Evolutionary conservation across 192 early-diverging fungal species (phyloP).

Genomic region (Mortierella hygrophila): DNA sequence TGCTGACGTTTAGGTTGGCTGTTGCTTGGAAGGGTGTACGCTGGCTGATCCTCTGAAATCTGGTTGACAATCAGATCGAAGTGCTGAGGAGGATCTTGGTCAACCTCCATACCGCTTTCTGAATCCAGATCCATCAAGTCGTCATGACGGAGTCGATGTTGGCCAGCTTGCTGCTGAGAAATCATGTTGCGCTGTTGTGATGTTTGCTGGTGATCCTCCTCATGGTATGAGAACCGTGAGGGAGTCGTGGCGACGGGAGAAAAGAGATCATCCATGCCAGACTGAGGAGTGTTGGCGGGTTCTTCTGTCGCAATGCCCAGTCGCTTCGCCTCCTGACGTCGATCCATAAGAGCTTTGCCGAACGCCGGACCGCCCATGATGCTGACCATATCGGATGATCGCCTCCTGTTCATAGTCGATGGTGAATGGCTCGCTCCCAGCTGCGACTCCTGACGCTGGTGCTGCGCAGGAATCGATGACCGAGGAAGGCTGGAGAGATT

Average conservation of each 20-base stretch:
- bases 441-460: constrained; percentile 1
- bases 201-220: not conserved
- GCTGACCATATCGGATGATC: constrained; percentile 30
- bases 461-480: not conserved
- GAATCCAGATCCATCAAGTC: constrained; percentile 17
- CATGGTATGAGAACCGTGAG: not conserved
- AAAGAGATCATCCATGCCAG: not conserved
- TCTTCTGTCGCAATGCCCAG: not conserved
- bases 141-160: constrained; percentile 1
- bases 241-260: not conserved
- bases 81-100: constrained; percentile 25
- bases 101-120: constrained; percentile 36
- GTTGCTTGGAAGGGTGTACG: not conserved
- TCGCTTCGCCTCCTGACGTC: constrained; percentile 4
- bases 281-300: not conserved
- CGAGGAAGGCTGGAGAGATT: not conserved
- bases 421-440: constrained; percentile 12
- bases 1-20: not conserved
- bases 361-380: constrained; percentile 19
- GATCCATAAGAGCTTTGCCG: constrained; percentile 11
- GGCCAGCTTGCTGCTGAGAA: not conserved
- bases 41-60: constrained; percentile 13
- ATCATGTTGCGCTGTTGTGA: not conserved
- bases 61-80: constrained; percentile 23
- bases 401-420: constrained; percentile 16